Conservation (phyloP, 495 filamentous ascomycete species). For the Neurospora sp. region DNA sequence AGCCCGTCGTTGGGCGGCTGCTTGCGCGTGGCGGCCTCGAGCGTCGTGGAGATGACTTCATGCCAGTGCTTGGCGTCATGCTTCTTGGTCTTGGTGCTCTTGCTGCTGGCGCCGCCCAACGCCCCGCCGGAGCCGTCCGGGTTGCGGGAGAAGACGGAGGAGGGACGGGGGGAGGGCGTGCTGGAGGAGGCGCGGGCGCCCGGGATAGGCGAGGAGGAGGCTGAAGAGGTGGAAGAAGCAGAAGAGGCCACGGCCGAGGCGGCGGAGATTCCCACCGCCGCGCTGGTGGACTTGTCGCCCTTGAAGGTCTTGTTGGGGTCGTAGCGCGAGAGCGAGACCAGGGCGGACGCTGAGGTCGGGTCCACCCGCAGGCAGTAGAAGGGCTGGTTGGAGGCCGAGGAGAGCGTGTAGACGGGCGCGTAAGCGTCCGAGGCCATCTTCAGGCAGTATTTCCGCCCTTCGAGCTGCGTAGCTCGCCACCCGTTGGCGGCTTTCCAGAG, state of each 20-base stretch:
- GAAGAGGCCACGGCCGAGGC: not conserved
- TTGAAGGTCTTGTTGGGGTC: slow-evolving; percentile 44
- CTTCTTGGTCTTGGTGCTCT: slow-evolving; percentile 9
- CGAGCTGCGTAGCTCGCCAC: slow-evolving; percentile 39
- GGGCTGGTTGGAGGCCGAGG: slow-evolving; percentile 36
- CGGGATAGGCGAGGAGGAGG: slow-evolving; percentile 19
- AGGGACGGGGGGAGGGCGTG: slow-evolving; percentile 3
- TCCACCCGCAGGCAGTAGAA: slow-evolving; percentile 44
- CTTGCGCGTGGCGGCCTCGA: slow-evolving; percentile 48
- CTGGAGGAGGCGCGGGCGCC: slow-evolving; percentile 17
- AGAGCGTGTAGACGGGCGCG: slow-evolving; percentile 42
- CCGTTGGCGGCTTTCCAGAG: slow-evolving; percentile 49
- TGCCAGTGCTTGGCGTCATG: slow-evolving; percentile 34
- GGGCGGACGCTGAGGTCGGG: slow-evolving; percentile 44
- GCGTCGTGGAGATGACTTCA: slow-evolving; percentile 48
- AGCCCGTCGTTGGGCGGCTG: slow-evolving; percentile 57
- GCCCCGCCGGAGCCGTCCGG: slow-evolving; percentile 1
- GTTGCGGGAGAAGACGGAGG: not conserved
- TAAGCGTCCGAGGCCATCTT: slow-evolving; percentile 37
- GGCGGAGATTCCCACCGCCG: not conserved
- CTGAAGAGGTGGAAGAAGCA: slow-evolving; percentile 6
- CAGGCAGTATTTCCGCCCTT: slow-evolving; percentile 42
- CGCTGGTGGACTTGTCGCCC: slow-evolving; percentile 9
- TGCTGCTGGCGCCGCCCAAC: slow-evolving; percentile 6
- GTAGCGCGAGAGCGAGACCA: slow-evolving; percentile 41